A percentile compares a stretch with the other conserved stretches of the same genome.
Conservation (phyloP, 805 yeast genomes). For the Candida awuae region DNA sequence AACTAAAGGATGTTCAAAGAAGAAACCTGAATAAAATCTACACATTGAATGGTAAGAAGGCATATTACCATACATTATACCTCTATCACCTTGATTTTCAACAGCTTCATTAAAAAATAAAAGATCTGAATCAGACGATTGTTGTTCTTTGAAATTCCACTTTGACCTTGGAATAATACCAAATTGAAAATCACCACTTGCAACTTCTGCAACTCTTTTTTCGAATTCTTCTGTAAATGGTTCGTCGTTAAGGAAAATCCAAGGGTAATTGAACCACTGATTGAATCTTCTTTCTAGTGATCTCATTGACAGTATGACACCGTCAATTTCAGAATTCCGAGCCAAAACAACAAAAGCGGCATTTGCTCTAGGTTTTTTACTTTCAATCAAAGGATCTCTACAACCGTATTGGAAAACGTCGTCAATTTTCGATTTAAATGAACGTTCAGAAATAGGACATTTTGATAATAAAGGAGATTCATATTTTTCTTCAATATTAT, state of each 20-base stretch:
- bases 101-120: slow-evolving; percentile 47
- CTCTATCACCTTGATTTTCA: slow-evolving; percentile 71
- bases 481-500: slow-evolving; percentile 20
- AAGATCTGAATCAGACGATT: slow-evolving; percentile 27
- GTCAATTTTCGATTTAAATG: slow-evolving; percentile 21
- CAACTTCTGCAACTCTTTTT: slow-evolving; percentile 39
- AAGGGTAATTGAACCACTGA: slow-evolving; percentile 90
- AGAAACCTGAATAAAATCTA: slow-evolving; percentile 78
- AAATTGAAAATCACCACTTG: slow-evolving; percentile 60
- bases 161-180: slow-evolving; percentile 50
- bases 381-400: slow-evolving; percentile 20
- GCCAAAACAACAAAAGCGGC: slow-evolving; percentile 84
- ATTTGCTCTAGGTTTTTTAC: slow-evolving; percentile 43
- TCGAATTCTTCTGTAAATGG: slow-evolving; percentile 63
- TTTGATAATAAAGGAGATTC: slow-evolving; percentile 8
- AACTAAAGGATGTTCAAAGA: slow-evolving; percentile 72
- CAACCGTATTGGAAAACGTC: slow-evolving; percentile 30
- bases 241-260: slow-evolving; percentile 81
- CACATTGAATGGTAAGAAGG: slow-evolving; percentile 92
- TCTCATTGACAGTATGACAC: slow-evolving; percentile 64
- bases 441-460: slow-evolving; percentile 24
- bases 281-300: slow-evolving; percentile 84
- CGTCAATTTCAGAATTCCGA: slow-evolving; percentile 69
- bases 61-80: slow-evolving; percentile 75
- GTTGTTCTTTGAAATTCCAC: slow-evolving; percentile 64